Conservation (phyloP, 768 basidiomycete genomes). For the Phaeotremella fagi region DNA sequence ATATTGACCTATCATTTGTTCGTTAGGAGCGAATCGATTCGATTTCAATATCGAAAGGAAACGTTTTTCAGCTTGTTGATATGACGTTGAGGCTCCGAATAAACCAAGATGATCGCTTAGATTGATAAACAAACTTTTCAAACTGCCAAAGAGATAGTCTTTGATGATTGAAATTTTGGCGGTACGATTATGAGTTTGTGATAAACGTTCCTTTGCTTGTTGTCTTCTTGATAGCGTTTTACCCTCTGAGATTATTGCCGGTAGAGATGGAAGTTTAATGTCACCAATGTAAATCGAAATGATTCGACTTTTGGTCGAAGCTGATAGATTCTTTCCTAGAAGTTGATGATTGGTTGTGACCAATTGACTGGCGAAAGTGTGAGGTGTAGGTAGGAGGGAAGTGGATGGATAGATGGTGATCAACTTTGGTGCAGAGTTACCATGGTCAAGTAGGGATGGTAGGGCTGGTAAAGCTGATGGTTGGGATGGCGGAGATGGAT, state of each 20-base stretch:
- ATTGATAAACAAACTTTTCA: slow-evolving; percentile 12
- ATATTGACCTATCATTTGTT: slow-evolving; percentile 18
- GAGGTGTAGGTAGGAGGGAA: slow-evolving; percentile 31
- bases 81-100: slow-evolving; percentile 17
- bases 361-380: slow-evolving; percentile 40
- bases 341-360: slow-evolving; percentile 31
- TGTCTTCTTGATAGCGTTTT: slow-evolving; percentile 17
- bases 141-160: slow-evolving; percentile 19
- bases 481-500: slow-evolving; percentile 38
- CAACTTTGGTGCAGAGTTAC: slow-evolving; percentile 21
- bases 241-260: slow-evolving; percentile 15
- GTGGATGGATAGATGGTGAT: slow-evolving; percentile 41
- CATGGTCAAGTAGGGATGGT: slow-evolving; percentile 28
- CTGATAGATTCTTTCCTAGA: slow-evolving; percentile 32
- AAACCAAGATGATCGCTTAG: slow-evolving; percentile 18
- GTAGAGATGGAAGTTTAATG: slow-evolving; percentile 24
- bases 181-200: slow-evolving; percentile 1
- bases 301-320: slow-evolving; percentile 19
- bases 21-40: not conserved
- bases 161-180: slow-evolving; percentile 21
- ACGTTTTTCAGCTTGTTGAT: slow-evolving; percentile 20
- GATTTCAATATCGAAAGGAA: slow-evolving; percentile 24
- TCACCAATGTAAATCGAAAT: slow-evolving; percentile 41
- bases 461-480: slow-evolving; percentile 39
- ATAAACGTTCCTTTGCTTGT: slow-evolving; percentile 10